These are phyloP conservation scores for Russula ochroleuca DNA, from an alignment of 768 basidiomycete species.

Conservation along the genomic window DNA sequence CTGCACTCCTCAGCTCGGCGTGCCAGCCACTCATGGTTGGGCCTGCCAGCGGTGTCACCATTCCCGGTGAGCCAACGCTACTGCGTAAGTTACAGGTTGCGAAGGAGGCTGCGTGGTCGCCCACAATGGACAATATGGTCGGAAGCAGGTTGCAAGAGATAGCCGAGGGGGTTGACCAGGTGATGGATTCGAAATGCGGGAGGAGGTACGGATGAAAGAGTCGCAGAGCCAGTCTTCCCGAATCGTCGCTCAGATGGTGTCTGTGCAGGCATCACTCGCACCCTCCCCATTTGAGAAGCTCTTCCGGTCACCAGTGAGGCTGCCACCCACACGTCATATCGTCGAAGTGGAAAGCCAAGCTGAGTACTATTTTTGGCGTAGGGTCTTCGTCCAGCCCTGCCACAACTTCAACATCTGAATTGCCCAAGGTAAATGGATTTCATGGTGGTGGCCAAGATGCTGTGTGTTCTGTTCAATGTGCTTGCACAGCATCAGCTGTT, in stretches of 20 bases:
- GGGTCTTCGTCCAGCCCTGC: constrained; percentile 26
- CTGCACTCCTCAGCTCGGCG: constrained; percentile 83
- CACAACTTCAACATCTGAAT: constrained; percentile 28
- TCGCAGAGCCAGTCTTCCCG: constrained; percentile 87
- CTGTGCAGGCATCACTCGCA: constrained; percentile 40
- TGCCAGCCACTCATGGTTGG: constrained; percentile 79
- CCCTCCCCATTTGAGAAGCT: constrained; percentile 23
- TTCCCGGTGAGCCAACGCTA: constrained; percentile 40
- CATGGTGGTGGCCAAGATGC: constrained; percentile 56
- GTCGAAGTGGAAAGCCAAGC: neutral
- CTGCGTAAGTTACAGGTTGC: constrained; percentile 56
- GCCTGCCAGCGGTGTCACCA: constrained; percentile 37
- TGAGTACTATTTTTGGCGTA: neutral
- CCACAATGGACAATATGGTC: constrained; percentile 41
- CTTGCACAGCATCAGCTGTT: constrained; percentile 58
- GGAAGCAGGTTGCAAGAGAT: constrained; percentile 45
- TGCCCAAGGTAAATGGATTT: constrained; percentile 50
- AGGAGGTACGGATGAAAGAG: constrained; percentile 57
- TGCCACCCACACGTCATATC: too few species aligned
- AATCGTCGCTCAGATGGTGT: constrained; percentile 92
- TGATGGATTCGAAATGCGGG: constrained; percentile 28
- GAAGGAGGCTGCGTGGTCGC: constrained; percentile 46
- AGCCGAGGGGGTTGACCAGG: constrained; percentile 37
- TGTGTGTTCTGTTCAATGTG: constrained; percentile 62
- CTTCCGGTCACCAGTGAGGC: constrained; percentile 3